phyloP scores from a whole-genome alignment of 1,284 basidiomycete genomes.

The Tetrapyrgos nigripes region DNA sequence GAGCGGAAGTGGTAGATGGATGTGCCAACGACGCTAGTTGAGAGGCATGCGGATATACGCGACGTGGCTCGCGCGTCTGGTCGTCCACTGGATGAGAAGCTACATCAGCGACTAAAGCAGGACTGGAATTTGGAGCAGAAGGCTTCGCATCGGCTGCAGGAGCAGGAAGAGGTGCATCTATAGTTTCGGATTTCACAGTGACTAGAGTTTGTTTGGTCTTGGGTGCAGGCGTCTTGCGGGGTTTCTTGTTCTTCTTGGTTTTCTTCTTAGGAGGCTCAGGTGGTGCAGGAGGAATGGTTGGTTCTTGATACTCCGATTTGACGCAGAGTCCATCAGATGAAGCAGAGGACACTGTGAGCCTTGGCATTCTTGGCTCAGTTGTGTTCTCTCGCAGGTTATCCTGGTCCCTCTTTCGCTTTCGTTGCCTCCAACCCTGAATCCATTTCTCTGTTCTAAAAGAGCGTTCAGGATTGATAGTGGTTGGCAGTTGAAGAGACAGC shows the following conservation, averaged over 20 bases:
- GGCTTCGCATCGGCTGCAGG: no score
- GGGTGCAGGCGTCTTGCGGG: not conserved
- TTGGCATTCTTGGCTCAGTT: not conserved
- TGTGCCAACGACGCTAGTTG: no score
- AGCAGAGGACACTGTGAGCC: not conserved
- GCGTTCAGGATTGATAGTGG: not conserved
- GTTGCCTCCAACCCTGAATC: slow-evolving; percentile 14
- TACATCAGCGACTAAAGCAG: no score
- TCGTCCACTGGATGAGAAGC: no score
- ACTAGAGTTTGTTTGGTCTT: not conserved
- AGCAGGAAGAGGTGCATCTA: no score
- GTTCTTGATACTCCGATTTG: not conserved
- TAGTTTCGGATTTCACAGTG: not conserved
- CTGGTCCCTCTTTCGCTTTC: slow-evolving; percentile 7
- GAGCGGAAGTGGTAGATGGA: no score
- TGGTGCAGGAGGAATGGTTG: not conserved
- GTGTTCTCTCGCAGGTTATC: not conserved
- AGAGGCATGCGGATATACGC: no score
- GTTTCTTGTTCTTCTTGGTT: not conserved
- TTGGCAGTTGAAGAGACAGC: not conserved
- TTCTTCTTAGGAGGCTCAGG: not conserved
- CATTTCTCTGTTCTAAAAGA: slow-evolving; percentile 15
- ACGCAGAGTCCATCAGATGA: not conserved
- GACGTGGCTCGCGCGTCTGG: no score
- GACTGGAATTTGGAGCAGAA: no score